Evolutionary conservation across 2,329 filamentous ascomycete species (phyloP).

Genomic region (Cephalotrichum gorgonifer): DNA sequence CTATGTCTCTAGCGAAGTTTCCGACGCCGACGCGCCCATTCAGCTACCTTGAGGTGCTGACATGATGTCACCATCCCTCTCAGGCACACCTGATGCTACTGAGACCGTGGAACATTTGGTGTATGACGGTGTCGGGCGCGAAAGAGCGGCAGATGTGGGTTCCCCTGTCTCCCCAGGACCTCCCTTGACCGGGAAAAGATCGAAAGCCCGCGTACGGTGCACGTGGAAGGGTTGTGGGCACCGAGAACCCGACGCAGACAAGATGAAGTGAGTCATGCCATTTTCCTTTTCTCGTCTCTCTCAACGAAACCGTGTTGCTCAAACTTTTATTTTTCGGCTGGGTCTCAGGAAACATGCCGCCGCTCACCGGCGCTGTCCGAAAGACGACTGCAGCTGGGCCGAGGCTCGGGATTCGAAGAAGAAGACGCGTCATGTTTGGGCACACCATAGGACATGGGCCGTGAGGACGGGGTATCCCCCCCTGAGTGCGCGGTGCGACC

Average conservation of each 20-base stretch:
- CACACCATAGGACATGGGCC: not conserved
- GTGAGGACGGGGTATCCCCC: not conserved
- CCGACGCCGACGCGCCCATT: not conserved
- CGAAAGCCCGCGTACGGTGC: conserved; percentile 1
- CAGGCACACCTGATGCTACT: not conserved
- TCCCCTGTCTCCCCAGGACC: not conserved
- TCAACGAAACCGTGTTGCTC: not conserved
- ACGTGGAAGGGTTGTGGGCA: not conserved
- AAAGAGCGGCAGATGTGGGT: not conserved
- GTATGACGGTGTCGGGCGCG: not conserved
- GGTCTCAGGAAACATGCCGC: not conserved
- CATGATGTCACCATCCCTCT: conserved; percentile 1
- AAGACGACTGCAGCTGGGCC: not conserved
- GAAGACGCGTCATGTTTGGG: not conserved
- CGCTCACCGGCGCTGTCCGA: not conserved
- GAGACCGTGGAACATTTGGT: not conserved
- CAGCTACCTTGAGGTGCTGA: conserved; percentile 1
- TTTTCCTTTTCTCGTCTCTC: not conserved
- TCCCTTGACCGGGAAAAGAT: not conserved
- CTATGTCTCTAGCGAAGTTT: not conserved
- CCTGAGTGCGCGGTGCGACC: not conserved
- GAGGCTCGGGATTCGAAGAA: not conserved
- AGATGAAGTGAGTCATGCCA: conserved; percentile 2
- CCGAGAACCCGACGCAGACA: not conserved
- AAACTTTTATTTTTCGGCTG: not conserved